Conservation (phyloP, 1,284 basidiomycete genomes). For the Jaminaea rosea region DNA sequence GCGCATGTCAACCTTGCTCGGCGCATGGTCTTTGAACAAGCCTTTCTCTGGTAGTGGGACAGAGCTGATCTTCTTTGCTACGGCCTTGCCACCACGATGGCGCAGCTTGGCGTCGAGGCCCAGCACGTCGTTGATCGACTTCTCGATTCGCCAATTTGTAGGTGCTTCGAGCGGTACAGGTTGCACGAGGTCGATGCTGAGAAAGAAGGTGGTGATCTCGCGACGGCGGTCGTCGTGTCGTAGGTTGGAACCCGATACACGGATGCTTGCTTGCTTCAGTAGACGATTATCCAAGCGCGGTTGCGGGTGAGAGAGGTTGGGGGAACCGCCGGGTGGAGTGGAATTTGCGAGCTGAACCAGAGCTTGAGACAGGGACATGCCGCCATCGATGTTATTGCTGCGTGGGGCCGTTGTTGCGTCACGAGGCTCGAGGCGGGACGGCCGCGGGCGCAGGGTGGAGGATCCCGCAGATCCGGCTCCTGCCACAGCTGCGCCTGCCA, state of each 20-base stretch:
- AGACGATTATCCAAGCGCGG: slow-evolving; percentile 34
- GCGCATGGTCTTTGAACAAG: slow-evolving; percentile 92
- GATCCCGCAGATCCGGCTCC: neutral
- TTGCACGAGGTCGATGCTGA: slow-evolving; percentile 51
- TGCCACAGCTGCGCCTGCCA: neutral
- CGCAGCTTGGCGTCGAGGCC: slow-evolving; percentile 61
- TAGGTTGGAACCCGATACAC: slow-evolving; percentile 58
- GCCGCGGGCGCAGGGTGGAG: neutral
- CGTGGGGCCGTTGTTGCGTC: slow-evolving; percentile 4
- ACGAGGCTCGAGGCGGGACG: neutral
- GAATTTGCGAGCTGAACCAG: slow-evolving; percentile 12
- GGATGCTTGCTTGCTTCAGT: slow-evolving; percentile 27
- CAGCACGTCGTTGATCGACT: slow-evolving; percentile 82
- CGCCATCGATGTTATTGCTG: no score
- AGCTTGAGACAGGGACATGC: slow-evolving; percentile 12
- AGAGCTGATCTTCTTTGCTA: slow-evolving; percentile 58
- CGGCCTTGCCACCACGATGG: slow-evolving; percentile 59
- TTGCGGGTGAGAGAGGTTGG: neutral
- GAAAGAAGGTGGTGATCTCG: slow-evolving; percentile 73
- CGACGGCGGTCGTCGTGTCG: slow-evolving; percentile 74
- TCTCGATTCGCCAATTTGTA: slow-evolving; percentile 79
- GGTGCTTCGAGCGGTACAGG: slow-evolving; percentile 54
- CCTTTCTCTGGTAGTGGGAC: slow-evolving; percentile 75
- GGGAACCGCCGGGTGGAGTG: slow-evolving; percentile 2
- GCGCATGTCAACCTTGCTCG: slow-evolving; percentile 80